Percentiles rank a stretch among this genome's conserved stretches.
phyloP scores from a whole-genome alignment of 2,329 filamentous ascomycete species.

The Didymella segeticola region DNA sequence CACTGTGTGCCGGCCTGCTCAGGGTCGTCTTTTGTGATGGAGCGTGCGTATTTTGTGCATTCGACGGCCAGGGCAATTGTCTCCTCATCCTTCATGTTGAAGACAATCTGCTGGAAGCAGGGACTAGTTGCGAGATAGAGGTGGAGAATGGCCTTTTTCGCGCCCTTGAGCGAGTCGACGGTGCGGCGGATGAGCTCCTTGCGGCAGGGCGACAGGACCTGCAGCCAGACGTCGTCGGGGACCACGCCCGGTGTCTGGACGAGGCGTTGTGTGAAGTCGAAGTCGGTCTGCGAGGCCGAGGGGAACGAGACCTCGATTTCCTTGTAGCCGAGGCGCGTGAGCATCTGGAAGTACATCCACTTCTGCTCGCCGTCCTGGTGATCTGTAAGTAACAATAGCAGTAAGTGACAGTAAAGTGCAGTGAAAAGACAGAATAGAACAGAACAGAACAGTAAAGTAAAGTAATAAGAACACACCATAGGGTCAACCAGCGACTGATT shows the following conservation, averaged over 20 bases:
- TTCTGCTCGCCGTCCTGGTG: constrained; percentile 96
- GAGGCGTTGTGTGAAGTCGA: constrained; percentile 88
- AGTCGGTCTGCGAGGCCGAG: constrained; percentile 92
- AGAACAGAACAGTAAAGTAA: no score
- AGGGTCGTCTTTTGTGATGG: constrained; percentile 83
- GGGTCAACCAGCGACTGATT: constrained; percentile 94
- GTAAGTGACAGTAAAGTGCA: no score
- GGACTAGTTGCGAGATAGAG: constrained; percentile 96
- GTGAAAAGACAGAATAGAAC: no score
- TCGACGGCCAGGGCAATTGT: constrained; percentile 80
- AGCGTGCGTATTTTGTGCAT: constrained; percentile 85
- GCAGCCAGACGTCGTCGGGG: constrained; percentile 88
- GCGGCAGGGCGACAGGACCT: constrained; percentile 90
- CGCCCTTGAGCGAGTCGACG: constrained; percentile 84
- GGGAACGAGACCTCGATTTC: constrained; percentile 98
- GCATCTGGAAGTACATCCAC: constrained; percentile 93
- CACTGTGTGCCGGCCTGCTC: constrained; percentile 66
- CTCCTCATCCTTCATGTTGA: constrained; percentile 84
- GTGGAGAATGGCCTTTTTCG: constrained; percentile 93
- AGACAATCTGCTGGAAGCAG: constrained; percentile 92
- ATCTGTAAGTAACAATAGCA: no score
- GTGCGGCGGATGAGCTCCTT: constrained; percentile 89
- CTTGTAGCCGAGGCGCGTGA: constrained; percentile 91
- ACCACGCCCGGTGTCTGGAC: constrained; percentile 83
- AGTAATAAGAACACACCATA: constrained; percentile 79